A percentile compares a stretch with the other conserved stretches of the same genome.
Evolutionary conservation across 2,329 filamentous ascomycete species (phyloP).

Genomic region (Chaetomiaceae sp.): DNA sequence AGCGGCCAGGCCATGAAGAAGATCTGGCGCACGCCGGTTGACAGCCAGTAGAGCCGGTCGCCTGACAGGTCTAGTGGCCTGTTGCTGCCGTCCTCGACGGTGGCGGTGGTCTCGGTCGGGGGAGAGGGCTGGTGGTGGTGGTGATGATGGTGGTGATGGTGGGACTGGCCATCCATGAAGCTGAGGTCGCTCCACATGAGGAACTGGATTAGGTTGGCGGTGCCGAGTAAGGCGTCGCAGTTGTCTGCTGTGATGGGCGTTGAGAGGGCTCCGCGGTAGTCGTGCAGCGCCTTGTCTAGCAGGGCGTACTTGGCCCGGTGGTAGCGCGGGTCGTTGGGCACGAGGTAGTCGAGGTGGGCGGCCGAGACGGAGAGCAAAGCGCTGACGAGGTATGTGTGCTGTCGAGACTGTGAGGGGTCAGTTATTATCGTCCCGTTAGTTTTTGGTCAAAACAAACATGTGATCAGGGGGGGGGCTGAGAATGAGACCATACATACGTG

Average conservation of each 20-base stretch:
- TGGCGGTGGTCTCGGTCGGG: no score
- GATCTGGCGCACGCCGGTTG: constrained; percentile 26
- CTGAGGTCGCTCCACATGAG: constrained; percentile 27
- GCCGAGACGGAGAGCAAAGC: constrained; percentile 19
- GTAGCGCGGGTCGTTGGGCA: constrained; percentile 16
- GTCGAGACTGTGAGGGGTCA: constrained; percentile 3
- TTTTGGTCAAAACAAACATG: not conserved
- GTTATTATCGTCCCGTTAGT: no score
- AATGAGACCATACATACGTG: constrained; percentile 16
- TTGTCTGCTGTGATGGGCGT: constrained; percentile 22
- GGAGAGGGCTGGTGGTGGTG: no score
- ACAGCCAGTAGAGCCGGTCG: constrained; percentile 27
- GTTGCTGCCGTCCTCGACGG: not conserved
- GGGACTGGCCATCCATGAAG: constrained; percentile 21
- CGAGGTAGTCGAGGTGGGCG: constrained; percentile 17
- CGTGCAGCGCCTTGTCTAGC: constrained; percentile 21
- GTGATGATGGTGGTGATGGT: no score
- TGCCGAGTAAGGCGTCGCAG: constrained; percentile 23
- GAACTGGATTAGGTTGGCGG: constrained; percentile 27
- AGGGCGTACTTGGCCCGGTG: constrained; percentile 20
- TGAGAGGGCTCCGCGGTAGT: constrained; percentile 22
- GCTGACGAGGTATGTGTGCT: constrained; percentile 26
- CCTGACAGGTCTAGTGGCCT: constrained; percentile 19
- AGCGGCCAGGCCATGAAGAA: constrained; percentile 23
- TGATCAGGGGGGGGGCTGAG: no score